Base-by-base conservation (phyloP, 768 basidiomycete genomes). In the Leucocoprinus sp. region DNA sequence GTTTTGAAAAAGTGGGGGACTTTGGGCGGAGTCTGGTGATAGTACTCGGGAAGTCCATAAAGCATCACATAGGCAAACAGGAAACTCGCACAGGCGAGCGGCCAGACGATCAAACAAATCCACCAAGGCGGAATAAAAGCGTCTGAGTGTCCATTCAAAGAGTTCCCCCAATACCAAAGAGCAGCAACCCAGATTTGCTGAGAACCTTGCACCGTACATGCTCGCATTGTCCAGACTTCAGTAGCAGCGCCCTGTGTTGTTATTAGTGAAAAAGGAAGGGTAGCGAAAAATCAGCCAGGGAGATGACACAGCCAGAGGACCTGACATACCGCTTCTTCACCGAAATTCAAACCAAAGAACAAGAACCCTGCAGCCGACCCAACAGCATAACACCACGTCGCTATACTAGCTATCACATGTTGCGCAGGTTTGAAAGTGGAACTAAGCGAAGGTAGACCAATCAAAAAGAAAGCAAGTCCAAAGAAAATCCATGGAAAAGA, bases 161-260 rank as follows among this genome's bases (percentile, higher is more conserved):
- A 76, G 63, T 83, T 78, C 53, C 93, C 93, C 93, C 93, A 96
- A 57, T 89, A 96, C 93, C 93, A 96, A 28, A 96, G 66, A 6
- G 86, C 93, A 2, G 93, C 87, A 11, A 95, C 84, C 93, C 93
- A 96, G 29, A 96, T 78, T 64, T 95, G 93, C 54, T 96, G 93
- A 8, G 91, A 85, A 31, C 93, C 93, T 64, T 96, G 93, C 0
- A 96, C 93, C 50, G 93, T 68, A 60, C 91, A 93, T 9, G 93
- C 93, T 24, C 93, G 78, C 49, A 92, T 60, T 23, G 83, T 86
- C 93, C 93, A 96, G 12, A 93, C 81, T 62, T 96, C 93, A 5
- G 93, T 93, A 1, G 93, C 90, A 44, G 93, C 91, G 56, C 93
- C 92, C 79, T 87, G 55, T 5, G 23, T n/a, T n/a, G n/a, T n/a